Evolutionary conservation across 345 rosid genomes (phyloP), one percentile per base, ranked within the genome.

Genomic region (Citropsis articulata): DNA sequence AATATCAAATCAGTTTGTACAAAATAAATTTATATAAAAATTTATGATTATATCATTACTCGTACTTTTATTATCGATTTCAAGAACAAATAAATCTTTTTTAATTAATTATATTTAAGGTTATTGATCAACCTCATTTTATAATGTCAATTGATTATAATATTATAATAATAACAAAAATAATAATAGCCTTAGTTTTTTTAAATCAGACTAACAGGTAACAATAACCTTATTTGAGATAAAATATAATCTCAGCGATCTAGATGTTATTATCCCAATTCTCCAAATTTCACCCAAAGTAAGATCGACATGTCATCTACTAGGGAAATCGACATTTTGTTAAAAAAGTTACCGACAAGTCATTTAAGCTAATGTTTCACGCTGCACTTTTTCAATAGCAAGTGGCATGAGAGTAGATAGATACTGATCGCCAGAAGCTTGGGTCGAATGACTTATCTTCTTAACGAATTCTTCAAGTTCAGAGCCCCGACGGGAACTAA

Each of bases 371-470:
- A 6, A 22, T 12, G 57, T 14, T 69, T 69, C 60, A 28, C 16
- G 31, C 25, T 2, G 25, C 40, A 10, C 56, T 57, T 71, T 75
- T 59, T 70, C 81, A 27, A 78, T 60, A 27, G 77, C 48, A 30
- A 66, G 72, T 14, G 86, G 80, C 22, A 4, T 1, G 27, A 66
- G 73, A 42, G 66, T 50, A 36, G 60, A 66, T 16, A 5, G 61
- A 30, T 66, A 38, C 9, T 5, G 64, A 33, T 55, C 14, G 0
- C 64, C 56, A 12, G 77, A 56, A 55, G 76, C 59, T 56, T 27
- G 61, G 59, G 38, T 4, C 13, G 50, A 27, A 0, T 75, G 59
- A 7, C 4, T 27, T 9, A 14, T 61, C 42, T 76, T 65, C 57
- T 71, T 36, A 21, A 55, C 48, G 6, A 75, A 33, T 25, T 64